A percentile compares a stretch with the other conserved stretches of the same genome.
Conservation (phyloP, 2,329 filamentous ascomycete genomes). For the Penicillium sp. region DNA sequence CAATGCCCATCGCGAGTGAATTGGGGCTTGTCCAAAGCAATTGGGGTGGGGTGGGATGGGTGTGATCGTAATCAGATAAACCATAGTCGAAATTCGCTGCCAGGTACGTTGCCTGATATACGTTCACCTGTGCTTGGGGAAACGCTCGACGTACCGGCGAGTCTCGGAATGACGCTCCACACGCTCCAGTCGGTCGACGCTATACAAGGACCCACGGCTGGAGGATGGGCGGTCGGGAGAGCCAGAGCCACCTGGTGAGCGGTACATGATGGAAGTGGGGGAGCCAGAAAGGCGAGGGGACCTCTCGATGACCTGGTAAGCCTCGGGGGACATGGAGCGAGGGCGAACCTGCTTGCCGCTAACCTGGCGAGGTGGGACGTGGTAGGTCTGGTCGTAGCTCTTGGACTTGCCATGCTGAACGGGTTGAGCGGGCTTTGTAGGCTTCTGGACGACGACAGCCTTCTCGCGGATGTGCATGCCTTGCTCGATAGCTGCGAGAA, state of each 20-base stretch:
- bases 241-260: conserved; percentile 31
- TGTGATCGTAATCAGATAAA: not conserved
- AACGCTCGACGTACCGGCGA: conserved; percentile 25
- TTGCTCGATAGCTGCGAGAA: conserved; percentile 45
- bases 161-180: conserved; percentile 33
- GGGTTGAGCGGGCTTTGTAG: conserved; percentile 14
- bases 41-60: not conserved
- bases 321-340: conserved; percentile 17
- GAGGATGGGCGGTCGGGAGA: conserved; percentile 36
- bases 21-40: conserved; percentile 4
- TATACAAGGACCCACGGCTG: conserved; percentile 39
- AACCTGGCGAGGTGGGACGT: conserved; percentile 22
- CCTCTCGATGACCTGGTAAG: conserved; percentile 19
- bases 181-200: conserved; percentile 34
- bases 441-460: conserved; percentile 11
- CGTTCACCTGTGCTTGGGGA: conserved; percentile 29
- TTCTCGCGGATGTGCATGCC: conserved; percentile 33
- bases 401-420: conserved; percentile 15
- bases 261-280: conserved; percentile 34
- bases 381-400: conserved; percentile 37
- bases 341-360: conserved; percentile 14
- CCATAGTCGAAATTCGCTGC: not conserved
- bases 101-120: not conserved
- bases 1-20: conserved; percentile 4
- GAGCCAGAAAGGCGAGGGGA: conserved; percentile 21